Percentiles rank a stretch among this genome's conserved stretches.
phyloP scores from a whole-genome alignment of 106 monocot genomes.

The Platanthera zijinensis region DNA sequence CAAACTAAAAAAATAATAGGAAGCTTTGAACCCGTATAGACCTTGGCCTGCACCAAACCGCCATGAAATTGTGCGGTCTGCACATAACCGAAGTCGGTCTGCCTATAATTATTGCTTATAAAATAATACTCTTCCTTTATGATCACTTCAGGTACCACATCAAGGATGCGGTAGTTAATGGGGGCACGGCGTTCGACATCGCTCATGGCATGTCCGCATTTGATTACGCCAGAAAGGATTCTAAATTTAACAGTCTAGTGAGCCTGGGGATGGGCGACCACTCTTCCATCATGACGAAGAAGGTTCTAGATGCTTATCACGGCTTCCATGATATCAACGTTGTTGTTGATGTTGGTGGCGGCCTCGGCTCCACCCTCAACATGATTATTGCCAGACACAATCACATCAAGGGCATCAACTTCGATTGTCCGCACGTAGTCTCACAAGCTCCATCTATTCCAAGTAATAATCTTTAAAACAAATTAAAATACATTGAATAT shows the following conservation, averaged over 20 bases:
- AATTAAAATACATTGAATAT: too few relatives aligned
- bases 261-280: constrained; percentile 1
- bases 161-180: constrained; percentile 6
- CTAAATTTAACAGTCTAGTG: neutral
- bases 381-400: constrained; percentile 14
- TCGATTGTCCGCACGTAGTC: constrained; percentile 18
- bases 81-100: too few relatives aligned
- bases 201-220: constrained; percentile 8
- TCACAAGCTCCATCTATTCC: constrained; percentile 1
- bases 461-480: neutral
- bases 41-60: too few relatives aligned
- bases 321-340: constrained; percentile 6
- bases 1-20: too few relatives aligned
- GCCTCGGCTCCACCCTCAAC: constrained; percentile 8
- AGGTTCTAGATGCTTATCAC: constrained; percentile 6
- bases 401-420: constrained; percentile 17
- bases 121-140: neutral
- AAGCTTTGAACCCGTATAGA: too few relatives aligned
- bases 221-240: neutral
- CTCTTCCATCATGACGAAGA: neutral
- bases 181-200: neutral
- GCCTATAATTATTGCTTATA: too few relatives aligned
- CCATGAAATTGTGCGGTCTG: too few relatives aligned
- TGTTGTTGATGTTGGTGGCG: constrained; percentile 17
- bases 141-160: constrained; percentile 9